Evolutionary conservation across 2,329 filamentous ascomycete species (phyloP), one percentile per base, ranked within the genome.

Genomic region (Colletotrichum higginsianum): DNA sequence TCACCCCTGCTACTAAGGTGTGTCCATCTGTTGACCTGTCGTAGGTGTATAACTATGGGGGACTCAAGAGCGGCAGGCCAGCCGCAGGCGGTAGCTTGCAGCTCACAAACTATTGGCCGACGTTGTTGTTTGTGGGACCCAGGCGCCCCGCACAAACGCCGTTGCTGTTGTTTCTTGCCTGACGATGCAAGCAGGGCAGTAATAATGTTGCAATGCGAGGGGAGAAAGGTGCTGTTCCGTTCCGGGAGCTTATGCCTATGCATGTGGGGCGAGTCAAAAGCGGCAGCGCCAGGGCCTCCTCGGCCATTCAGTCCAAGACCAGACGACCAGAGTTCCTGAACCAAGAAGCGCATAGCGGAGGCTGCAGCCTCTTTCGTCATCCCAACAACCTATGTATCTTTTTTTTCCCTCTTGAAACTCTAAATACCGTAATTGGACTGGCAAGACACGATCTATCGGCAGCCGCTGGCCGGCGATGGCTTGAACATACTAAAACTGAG

Each of bases 391-490:
- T 47, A 9, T 15, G 2, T 30, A 7, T 40, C 44, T 38, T 7
- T 2, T 13, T 23, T 23, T 13, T 23, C 2, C 21, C 21, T 23
- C 21, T 23, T 23, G 21, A 23, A 2, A 23, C 21, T 23, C 21
- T 2, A 23, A 23, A 23, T 23, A 23, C 21, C 21, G 21, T 23
- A 23, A 49, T 56, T 67, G 67, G 63, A 9, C 15, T 26, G 26
- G 26, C 26, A 15, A 61, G 21, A 15, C 11, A 13, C 21, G 30
- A 67, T 70, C 67, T 9, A 35, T 70, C 47, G 67, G 67, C 67
- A 56, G 35, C 26, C 38, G 46, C 15, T 62, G n/a, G 35, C 8
- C 58, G 18, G 35, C 42, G n/a, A 12, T 53, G 13, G 35, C 44
- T 21, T 12, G 21, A 9, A 21, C 1, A n/a, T 21, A 42, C 21